Percentiles rank a stretch among this genome's conserved stretches.
Conservation (phyloP, 163 green algal species). For the Scenedesmus sp. region DNA sequence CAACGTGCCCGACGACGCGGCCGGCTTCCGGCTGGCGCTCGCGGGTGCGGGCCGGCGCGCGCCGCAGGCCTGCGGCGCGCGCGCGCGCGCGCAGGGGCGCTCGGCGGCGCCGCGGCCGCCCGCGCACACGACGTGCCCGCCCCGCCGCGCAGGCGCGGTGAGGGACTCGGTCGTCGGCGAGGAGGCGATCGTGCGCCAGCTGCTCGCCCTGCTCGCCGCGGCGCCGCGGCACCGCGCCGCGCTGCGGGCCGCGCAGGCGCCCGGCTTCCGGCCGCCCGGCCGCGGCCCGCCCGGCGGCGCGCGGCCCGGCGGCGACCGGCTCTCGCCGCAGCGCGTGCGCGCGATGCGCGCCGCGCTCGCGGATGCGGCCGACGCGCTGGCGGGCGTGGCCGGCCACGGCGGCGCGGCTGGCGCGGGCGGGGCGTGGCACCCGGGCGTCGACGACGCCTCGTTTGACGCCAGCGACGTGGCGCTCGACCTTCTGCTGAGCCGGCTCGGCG, state of each 20-base stretch:
- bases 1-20: conserved; percentile 37
- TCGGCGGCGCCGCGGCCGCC: no score
- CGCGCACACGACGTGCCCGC: no score
- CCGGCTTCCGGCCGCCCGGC: neutral
- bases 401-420: neutral
- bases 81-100: no score
- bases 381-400: neutral
- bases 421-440: conserved; percentile 9
- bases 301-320: neutral
- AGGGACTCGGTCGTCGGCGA: conserved; percentile 32
- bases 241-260: neutral
- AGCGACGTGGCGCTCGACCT: neutral
- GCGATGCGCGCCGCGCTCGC: neutral
- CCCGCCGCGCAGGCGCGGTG: conserved; percentile 5
- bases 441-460: conserved; percentile 12
- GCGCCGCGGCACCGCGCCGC: neutral
- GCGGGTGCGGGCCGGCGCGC: conserved; percentile 44
- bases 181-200: conserved; percentile 7
- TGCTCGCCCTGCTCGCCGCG: neutral
- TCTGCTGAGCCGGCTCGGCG: conserved; percentile 7
- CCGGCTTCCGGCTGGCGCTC: conserved; percentile 57
- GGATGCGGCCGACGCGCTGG: neutral
- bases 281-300: neutral
- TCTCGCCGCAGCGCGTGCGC: neutral
- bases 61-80: neutral